A percentile compares a stretch with the other conserved stretches of the same genome.
phyloP scores from a whole-genome alignment of 305 asterid genomes.

The Coffea humblotiana region DNA sequence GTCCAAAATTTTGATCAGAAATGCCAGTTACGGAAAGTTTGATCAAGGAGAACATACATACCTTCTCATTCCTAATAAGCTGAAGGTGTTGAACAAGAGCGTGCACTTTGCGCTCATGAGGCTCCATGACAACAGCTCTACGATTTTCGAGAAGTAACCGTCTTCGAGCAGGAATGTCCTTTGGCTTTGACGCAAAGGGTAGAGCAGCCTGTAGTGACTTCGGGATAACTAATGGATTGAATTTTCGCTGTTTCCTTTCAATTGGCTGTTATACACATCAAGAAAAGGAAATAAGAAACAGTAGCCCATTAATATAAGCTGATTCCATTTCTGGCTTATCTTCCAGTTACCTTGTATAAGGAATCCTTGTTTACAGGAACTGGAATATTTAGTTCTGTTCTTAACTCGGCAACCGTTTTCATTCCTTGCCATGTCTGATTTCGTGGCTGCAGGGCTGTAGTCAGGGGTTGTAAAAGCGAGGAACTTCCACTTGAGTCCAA shows the following conservation, averaged over 20 bases:
- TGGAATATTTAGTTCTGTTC: constrained; percentile 71
- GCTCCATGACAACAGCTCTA: constrained; percentile 88
- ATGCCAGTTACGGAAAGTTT: not conserved
- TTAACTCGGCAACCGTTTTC: constrained; percentile 87
- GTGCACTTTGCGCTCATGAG: constrained; percentile 65
- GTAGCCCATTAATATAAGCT: not conserved
- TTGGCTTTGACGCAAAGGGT: constrained; percentile 83
- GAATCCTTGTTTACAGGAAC: constrained; percentile 91
- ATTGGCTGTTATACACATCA: constrained; percentile 51
- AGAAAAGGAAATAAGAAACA: constrained; percentile 16
- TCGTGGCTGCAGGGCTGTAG: constrained; percentile 94
- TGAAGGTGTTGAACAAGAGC: constrained; percentile 69
- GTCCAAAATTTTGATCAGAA: not conserved
- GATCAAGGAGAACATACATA: constrained; percentile 37
- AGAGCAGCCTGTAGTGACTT: constrained; percentile 64
- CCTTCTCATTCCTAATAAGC: constrained; percentile 72
- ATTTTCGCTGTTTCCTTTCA: constrained; percentile 82
- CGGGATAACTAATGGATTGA: constrained; percentile 83
- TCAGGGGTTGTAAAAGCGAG: constrained; percentile 78
- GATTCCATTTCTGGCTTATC: not conserved
- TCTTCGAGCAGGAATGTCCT: constrained; percentile 52
- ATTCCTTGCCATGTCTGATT: constrained; percentile 81
- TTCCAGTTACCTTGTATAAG: constrained; percentile 56
- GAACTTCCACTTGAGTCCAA: constrained; percentile 97
- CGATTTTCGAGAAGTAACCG: constrained; percentile 44